Base-by-base conservation (phyloP, 495 filamentous ascomycete genomes). In the Lindgomyces ingoldianus region DNA sequence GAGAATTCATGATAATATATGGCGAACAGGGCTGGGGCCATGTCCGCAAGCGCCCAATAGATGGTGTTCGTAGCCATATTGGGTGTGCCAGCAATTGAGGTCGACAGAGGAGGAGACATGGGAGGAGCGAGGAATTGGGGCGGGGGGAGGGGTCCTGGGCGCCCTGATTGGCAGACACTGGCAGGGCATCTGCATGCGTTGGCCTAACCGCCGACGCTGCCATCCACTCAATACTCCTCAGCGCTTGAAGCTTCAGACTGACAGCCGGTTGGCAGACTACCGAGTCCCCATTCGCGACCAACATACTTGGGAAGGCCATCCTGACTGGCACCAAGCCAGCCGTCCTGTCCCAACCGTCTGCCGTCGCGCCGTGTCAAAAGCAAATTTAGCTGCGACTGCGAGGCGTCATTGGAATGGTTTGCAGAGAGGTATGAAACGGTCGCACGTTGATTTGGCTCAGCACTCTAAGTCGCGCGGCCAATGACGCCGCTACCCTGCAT, bases 1-100 rank as follows among this genome's bases (percentile, higher is more conserved):
- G 52, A n/a, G 29, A 57, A 10, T 48, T 57, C 52, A 51, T 57
- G 61, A 63, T 24, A 57, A 57, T 64, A 57, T 64, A 64, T 36
- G 47, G 12, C 29, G 47, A 29, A 27, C 39, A 55, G 10, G 39
- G 19, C 44, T 36, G 42, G 24, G 51, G 36, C 50, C 4, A 29
- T 19, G 51, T 44, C 54, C 52, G 21, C 45, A 51, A 58, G 61
- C 61, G 61, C 61, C n/a, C 61, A 57, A 64, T 57, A 42, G 24
- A 42, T 19, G 11, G 36, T 39, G 53, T 51, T 47, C 26, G 51
- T 52, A 55, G 39, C 62, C 62, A 60, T 52, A 54, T 59, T 47
- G 39, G 56, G 46, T 63, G 49, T 33, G 50, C 19, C 8, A 47
- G 39, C 19, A 21, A 8, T 27, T 30, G 53, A 52, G 53, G 39